Conservation (phyloP, 257 asterid genomes). For the Ligustrum vulgare region DNA sequence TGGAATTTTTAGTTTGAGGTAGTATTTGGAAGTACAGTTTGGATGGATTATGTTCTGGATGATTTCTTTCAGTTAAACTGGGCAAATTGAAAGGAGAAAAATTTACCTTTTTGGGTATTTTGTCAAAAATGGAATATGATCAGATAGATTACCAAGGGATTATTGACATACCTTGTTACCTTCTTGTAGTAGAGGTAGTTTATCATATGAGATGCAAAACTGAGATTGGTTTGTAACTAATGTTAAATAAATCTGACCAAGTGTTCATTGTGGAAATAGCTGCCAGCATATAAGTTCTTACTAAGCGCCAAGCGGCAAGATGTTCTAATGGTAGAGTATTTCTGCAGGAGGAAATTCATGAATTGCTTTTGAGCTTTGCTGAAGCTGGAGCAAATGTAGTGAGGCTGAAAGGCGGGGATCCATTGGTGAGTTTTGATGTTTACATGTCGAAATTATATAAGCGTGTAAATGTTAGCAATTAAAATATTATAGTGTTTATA, state of each 20-base stretch:
- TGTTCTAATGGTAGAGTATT: constrained; percentile 18
- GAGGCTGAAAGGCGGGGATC: constrained; percentile 98
- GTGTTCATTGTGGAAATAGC: too few species aligned
- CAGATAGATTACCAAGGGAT: neutral
- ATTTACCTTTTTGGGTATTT: neutral
- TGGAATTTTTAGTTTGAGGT: neutral
- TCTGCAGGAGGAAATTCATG: constrained; percentile 91
- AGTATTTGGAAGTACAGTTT: neutral
- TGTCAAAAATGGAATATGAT: neutral
- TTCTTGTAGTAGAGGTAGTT: neutral
- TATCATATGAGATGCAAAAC: neutral
- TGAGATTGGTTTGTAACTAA: neutral
- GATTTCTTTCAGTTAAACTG: neutral
- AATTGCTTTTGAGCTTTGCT: constrained; percentile 90
- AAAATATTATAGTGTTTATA: neutral
- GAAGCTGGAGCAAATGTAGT: constrained; percentile 96
- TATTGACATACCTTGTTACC: too few species aligned
- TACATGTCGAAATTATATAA: neutral
- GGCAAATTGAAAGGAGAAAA: neutral
- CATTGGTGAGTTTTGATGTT: constrained; percentile 54
- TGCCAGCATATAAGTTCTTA: neutral
- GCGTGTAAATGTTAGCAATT: neutral
- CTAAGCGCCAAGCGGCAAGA: neutral
- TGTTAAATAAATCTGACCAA: too few species aligned
- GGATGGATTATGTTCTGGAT: too few species aligned